Evolutionary conservation across 2,329 filamentous ascomycete species (phyloP).

Genomic region (Colletotrichum sp.): DNA sequence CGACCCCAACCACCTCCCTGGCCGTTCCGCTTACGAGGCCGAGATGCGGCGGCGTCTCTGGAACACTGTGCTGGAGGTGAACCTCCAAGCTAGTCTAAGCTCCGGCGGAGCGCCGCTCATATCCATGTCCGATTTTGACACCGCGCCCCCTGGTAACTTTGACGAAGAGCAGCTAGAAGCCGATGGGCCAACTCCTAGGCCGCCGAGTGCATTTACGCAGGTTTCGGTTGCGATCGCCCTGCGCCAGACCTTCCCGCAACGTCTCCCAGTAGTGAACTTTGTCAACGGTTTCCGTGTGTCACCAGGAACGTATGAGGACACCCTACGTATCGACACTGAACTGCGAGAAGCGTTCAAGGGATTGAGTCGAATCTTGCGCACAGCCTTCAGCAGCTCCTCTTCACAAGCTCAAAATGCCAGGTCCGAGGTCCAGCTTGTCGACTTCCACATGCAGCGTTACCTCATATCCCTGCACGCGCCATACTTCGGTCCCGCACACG

Average conservation of each 20-base stretch:
- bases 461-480: slow-evolving; percentile 61
- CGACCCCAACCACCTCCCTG: slow-evolving; percentile 46
- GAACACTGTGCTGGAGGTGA: slow-evolving; percentile 56
- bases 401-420: slow-evolving; percentile 23
- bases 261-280: slow-evolving; percentile 45
- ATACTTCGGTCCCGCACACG: slow-evolving; percentile 44
- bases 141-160: slow-evolving; percentile 51
- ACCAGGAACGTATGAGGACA: slow-evolving; percentile 45
- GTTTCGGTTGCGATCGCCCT: slow-evolving; percentile 45
- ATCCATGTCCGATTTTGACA: slow-evolving; percentile 50
- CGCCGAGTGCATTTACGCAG: slow-evolving; percentile 41
- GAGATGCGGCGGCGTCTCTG: slow-evolving; percentile 58
- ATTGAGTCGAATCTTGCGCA: slow-evolving; percentile 37
- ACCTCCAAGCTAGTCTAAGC: slow-evolving; percentile 47
- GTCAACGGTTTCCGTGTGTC: slow-evolving; percentile 45
- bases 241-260: slow-evolving; percentile 44
- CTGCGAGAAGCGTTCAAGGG: slow-evolving; percentile 46
- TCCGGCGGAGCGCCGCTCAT: slow-evolving; percentile 53
- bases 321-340: slow-evolving; percentile 46
- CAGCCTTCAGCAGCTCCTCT: slow-evolving; percentile 9
- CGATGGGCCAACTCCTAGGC: slow-evolving; percentile 33
- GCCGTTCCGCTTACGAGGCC: slow-evolving; percentile 34
- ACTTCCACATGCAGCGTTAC: slow-evolving; percentile 59
- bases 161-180: slow-evolving; percentile 52
- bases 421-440: slow-evolving; percentile 50